Percentiles rank a stretch among this genome's conserved stretches.
These are phyloP conservation scores for Dryas integrifolia DNA, from an alignment of 331 rosid species.

Conservation along the genomic window DNA sequence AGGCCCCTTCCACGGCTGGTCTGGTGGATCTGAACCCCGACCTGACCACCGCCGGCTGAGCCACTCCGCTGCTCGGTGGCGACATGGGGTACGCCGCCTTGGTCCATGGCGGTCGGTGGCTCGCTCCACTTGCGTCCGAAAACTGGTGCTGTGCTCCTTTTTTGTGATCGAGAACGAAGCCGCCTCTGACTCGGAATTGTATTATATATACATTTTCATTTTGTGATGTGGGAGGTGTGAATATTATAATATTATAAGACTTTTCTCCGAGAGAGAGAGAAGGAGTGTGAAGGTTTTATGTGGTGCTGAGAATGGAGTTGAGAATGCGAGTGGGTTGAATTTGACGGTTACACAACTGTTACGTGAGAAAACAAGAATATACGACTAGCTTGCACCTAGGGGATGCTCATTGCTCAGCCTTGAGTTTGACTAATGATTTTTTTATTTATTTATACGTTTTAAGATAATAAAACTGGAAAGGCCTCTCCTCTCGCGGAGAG, in stretches of 20 bases:
- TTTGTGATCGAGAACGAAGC: too few relatives aligned
- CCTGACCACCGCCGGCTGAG: conserved; percentile 10
- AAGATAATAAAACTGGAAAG: too few relatives aligned
- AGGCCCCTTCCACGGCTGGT: conserved; percentile 29
- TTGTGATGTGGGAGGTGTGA: too few relatives aligned
- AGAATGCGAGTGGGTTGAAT: conserved; percentile 2
- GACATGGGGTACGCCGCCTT: conserved; percentile 28
- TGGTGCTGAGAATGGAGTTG: not conserved
- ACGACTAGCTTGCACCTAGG: not conserved
- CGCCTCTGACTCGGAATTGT: too few relatives aligned
- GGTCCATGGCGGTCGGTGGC: conserved; percentile 24
- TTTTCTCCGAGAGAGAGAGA: too few relatives aligned
- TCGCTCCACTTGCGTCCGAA: not conserved
- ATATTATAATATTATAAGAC: too few relatives aligned
- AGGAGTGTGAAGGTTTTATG: not conserved
- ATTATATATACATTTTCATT: not conserved
- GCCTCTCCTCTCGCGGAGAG: too few relatives aligned
- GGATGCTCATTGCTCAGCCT: not conserved
- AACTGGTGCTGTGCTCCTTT: not conserved
- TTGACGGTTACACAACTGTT: conserved; percentile 22
- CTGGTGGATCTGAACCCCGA: conserved; percentile 53
- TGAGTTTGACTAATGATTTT: too few relatives aligned
- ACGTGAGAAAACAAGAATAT: conserved; percentile 4
- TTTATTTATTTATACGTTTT: too few relatives aligned
- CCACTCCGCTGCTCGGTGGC: not conserved